Evolutionary conservation across 139 green algal species (phyloP), one percentile per base, ranked within the genome.

Genomic region (Astrephomene gubernaculifera): DNA sequence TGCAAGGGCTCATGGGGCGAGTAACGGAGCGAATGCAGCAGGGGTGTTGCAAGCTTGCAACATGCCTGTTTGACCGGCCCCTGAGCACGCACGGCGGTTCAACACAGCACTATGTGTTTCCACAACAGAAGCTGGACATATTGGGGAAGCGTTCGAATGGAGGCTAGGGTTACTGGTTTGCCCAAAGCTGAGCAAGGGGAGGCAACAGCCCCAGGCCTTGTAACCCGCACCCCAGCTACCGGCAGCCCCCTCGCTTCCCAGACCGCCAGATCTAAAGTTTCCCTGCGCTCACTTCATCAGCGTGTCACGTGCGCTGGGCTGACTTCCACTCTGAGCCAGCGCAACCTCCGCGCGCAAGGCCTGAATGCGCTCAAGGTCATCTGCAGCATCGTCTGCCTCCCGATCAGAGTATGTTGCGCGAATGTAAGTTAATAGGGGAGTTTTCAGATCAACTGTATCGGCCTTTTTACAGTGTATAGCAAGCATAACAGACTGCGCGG

Each of bases 391-490:
- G 1, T 93, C 68, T 2, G 91, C 92, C 61, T 93, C 87, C 1
- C 79, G 60, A 33, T 91, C 82, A 4, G 86, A 89, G 70, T 97
- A 98, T 4, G 86, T 95, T 0, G 31, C 45, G 5, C 68, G 54
- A 17, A 97, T 92, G 69, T 97, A 98, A 0, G 81, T 73, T 25
- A 91, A 70, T 6, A 98, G 85, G 0, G 94, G 92, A 2, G 43
- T 45, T 61, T 95, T 96, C 8, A 98, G 54, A 72, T 98, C 95
- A 6, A 95, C 67, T 12, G 82, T 61, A 4, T 97, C 95, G 0
- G 89, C 90, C 41, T 92, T 92, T 88, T 98, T 98, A 85, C 89
- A 94, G 79, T 96, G 93, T 33, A 97, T 92, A 0, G 93, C 95
- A 17, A 98, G 86, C 75, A 96, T 83, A 1, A 91, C 74, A 21